Evolutionary conservation across 2,329 filamentous ascomycete species (phyloP).

Genomic region (Raffaelea albimanens): DNA sequence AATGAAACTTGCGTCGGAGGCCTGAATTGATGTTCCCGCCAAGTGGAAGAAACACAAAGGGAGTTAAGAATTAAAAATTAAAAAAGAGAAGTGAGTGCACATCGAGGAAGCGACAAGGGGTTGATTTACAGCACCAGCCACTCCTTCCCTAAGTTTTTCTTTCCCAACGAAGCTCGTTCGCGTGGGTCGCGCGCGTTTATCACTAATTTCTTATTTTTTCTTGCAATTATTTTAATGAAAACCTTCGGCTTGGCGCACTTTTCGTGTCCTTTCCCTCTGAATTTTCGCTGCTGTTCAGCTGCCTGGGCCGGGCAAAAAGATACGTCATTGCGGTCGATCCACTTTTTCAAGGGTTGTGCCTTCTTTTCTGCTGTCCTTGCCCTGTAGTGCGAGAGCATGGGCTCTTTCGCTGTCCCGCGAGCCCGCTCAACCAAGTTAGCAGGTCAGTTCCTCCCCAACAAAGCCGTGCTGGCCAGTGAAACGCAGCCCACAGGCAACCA

Average conservation of each 20-base stretch:
- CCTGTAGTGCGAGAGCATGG: no score
- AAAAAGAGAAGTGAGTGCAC: neutral
- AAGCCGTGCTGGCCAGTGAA: no score
- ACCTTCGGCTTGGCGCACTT: slow-evolving; percentile 2
- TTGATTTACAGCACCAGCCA: neutral
- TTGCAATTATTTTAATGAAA: neutral
- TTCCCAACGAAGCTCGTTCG: neutral
- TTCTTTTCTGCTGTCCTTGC: slow-evolving; percentile 3
- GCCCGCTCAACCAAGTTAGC: no score
- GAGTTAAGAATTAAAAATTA: neutral
- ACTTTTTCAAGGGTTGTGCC: neutral
- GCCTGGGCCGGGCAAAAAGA: no score
- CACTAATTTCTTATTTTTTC: neutral
- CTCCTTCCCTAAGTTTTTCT: neutral
- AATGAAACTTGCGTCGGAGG: neutral
- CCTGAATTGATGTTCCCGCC: neutral
- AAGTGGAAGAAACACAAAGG: neutral
- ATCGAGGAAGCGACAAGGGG: no score
- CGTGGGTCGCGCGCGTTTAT: slow-evolving; percentile 1
- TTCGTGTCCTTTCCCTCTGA: neutral
- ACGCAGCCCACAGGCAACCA: slow-evolving; percentile 4
- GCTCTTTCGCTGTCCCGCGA: no score
- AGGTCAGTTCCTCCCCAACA: no score
- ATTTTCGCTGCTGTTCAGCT: no score
- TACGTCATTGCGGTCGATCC: slow-evolving; percentile 6